Percentiles rank a stretch among this genome's conserved stretches.
phyloP scores from a whole-genome alignment of 2,329 filamentous ascomycete species.

The Pseudonectria buxi region DNA sequence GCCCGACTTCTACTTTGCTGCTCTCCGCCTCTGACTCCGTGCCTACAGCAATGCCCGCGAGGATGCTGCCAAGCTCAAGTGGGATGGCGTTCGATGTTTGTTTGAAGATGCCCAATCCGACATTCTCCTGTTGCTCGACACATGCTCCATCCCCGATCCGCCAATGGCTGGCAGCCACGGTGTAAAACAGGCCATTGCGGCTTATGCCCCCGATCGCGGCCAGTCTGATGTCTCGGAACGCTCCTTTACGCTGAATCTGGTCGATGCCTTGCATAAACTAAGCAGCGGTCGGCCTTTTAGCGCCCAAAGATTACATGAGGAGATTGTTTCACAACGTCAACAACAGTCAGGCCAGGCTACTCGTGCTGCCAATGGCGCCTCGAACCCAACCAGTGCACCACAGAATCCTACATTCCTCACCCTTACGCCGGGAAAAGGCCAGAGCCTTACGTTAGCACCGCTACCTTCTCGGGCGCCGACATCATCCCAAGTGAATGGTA shows the following conservation, averaged over 20 bases:
- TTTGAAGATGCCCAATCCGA: slow-evolving; percentile 58
- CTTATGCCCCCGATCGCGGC: slow-evolving; percentile 46
- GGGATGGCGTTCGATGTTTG: slow-evolving; percentile 55
- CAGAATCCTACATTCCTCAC: slow-evolving; percentile 48
- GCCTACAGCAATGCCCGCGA: slow-evolving; percentile 46
- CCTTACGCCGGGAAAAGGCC: slow-evolving; percentile 46
- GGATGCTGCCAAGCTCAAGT: slow-evolving; percentile 55
- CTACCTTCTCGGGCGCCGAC: slow-evolving; percentile 28
- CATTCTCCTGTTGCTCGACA: slow-evolving; percentile 56
- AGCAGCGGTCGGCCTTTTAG: slow-evolving; percentile 49
- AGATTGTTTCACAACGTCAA: slow-evolving; percentile 40
- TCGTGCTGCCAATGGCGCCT: slow-evolving; percentile 39
- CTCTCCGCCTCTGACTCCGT: slow-evolving; percentile 28
- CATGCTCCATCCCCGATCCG: slow-evolving; percentile 49
- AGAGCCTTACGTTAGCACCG: slow-evolving; percentile 47
- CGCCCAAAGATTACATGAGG: slow-evolving; percentile 50
- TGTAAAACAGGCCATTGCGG: slow-evolving; percentile 56
- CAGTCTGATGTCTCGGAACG: slow-evolving; percentile 37
- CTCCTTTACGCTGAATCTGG: slow-evolving; percentile 53
- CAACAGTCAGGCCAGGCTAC: slow-evolving; percentile 36
- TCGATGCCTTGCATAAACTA: slow-evolving; percentile 49
- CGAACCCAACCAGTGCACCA: slow-evolving; percentile 26
- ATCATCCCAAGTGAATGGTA: slow-evolving; percentile 21
- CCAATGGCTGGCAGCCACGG: slow-evolving; percentile 46
- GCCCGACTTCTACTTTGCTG: background rate